These are phyloP conservation scores for Aschersonia sp. DNA, from an alignment of 2,329 filamentous ascomycete genomes.

Conservation along the genomic window DNA sequence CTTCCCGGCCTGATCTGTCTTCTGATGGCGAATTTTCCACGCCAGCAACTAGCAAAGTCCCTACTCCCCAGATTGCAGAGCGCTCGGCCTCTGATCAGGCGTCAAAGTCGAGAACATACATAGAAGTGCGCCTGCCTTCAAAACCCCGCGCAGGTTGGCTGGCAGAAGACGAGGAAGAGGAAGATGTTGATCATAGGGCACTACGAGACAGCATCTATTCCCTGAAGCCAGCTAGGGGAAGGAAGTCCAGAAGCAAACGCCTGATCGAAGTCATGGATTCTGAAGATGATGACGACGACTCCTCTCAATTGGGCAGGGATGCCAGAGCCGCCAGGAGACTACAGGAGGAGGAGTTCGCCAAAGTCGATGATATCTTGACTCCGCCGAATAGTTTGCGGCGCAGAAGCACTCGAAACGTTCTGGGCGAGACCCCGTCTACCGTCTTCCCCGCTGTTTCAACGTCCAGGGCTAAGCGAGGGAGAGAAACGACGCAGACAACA, in stretches of 20 bases:
- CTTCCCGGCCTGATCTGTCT: conserved; percentile 12
- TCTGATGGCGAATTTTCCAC: conserved; percentile 20
- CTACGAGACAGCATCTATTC: conserved; percentile 30
- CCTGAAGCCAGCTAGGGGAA: conserved; percentile 20
- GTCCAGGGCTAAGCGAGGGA: conserved; percentile 9
- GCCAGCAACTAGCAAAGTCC: conserved; percentile 20
- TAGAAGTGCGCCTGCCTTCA: conserved; percentile 16
- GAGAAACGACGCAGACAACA: conserved; percentile 9
- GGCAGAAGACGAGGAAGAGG: conserved; percentile 13
- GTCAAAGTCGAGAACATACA: conserved; percentile 1
- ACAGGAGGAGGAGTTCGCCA: conserved; percentile 17
- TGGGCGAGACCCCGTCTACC: conserved; percentile 1
- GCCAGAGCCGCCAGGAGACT: conserved; percentile 18
- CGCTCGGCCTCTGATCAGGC: conserved; percentile 1
- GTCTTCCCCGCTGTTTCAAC: conserved; percentile 4
- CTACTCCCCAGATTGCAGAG: conserved; percentile 17
- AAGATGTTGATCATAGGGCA: neutral
- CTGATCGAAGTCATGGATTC: conserved; percentile 23
- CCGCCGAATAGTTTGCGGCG: conserved; percentile 3
- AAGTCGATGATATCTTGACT: conserved; percentile 1
- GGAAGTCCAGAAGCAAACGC: conserved; percentile 26
- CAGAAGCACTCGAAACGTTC: conserved; percentile 1
- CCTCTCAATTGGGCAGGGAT: conserved; percentile 12
- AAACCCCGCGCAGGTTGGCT: conserved; percentile 4
- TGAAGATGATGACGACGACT: conserved; percentile 18